phyloP scores from a whole-genome alignment of 768 basidiomycete species.

The Mycena amicta region DNA sequence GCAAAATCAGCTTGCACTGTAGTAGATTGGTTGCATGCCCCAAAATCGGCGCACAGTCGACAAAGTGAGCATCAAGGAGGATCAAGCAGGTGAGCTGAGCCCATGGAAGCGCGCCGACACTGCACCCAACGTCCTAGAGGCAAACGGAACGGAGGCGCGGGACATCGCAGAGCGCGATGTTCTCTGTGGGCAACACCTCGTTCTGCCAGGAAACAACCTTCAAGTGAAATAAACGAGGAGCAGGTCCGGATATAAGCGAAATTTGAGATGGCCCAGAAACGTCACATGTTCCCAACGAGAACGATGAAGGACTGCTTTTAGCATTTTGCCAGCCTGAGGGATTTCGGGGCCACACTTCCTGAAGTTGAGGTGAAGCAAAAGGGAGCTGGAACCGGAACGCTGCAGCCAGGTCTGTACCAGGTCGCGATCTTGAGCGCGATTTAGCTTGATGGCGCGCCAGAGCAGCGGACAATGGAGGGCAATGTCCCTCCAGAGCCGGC shows the following conservation, averaged over 20 bases:
- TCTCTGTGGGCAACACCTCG: background rate
- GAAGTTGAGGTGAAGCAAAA: background rate
- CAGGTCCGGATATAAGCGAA: background rate
- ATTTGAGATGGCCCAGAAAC: background rate
- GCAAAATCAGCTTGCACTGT: background rate
- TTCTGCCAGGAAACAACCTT: background rate
- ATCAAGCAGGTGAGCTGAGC: background rate
- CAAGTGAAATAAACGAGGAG: background rate
- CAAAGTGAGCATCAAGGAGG: background rate
- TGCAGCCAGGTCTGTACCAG: background rate
- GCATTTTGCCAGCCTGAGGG: background rate
- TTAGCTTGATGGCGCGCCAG: background rate
- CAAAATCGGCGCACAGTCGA: background rate
- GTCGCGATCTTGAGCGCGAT: background rate
- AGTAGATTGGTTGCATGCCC: background rate
- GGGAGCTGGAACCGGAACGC: background rate
- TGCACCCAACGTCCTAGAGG: background rate
- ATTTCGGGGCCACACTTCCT: background rate
- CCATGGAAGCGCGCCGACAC: background rate
- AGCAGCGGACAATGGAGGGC: background rate
- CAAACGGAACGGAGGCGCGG: background rate
- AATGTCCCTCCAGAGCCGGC: background rate
- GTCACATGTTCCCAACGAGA: background rate
- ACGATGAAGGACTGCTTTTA: background rate
- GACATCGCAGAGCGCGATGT: background rate